Evolutionary conservation across 2,329 filamentous ascomycete genomes (phyloP).

Genomic region (Hansfordia pulvinata): DNA sequence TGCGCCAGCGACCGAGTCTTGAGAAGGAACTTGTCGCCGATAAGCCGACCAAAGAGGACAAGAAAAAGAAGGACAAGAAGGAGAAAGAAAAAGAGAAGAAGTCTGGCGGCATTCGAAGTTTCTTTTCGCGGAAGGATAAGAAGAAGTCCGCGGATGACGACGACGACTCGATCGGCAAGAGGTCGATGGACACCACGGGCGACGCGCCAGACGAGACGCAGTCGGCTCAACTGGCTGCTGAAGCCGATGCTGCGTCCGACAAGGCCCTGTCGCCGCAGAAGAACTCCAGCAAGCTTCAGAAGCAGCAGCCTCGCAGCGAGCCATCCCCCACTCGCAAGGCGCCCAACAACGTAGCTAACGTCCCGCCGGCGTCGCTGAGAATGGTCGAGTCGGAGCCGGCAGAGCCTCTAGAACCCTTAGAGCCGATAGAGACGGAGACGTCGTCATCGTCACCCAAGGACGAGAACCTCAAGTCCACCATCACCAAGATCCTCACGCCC

Average conservation of each 20-base stretch:
- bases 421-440: no score
- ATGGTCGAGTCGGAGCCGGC: slow-evolving; percentile 40
- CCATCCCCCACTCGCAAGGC: slow-evolving; percentile 31
- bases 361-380: slow-evolving; percentile 43
- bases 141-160: slow-evolving; percentile 43
- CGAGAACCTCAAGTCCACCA: slow-evolving; percentile 21
- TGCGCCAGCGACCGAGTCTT: slow-evolving; percentile 46
- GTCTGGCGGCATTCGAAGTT: slow-evolving; percentile 33
- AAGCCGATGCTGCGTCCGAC: slow-evolving; percentile 32
- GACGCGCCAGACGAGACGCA: slow-evolving; percentile 28
- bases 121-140: slow-evolving; percentile 51
- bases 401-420: slow-evolving; percentile 20
- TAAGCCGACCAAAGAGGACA: slow-evolving; percentile 46
- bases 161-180: slow-evolving; percentile 47
- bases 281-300: slow-evolving; percentile 56
- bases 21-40: slow-evolving; percentile 30
- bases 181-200: slow-evolving; percentile 39
- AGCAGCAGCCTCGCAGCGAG: slow-evolving; percentile 41
- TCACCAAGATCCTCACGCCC: slow-evolving; percentile 28
- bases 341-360: slow-evolving; percentile 38
- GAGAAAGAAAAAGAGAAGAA: slow-evolving; percentile 30
- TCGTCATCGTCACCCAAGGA: slow-evolving; percentile 26
- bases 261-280: slow-evolving; percentile 32
- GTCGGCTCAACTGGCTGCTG: no score
- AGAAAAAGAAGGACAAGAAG: slow-evolving; percentile 52